These are phyloP conservation scores for Dissophora globulifera DNA, from an alignment of 192 early-diverging fungal species.

Conservation along the genomic window DNA sequence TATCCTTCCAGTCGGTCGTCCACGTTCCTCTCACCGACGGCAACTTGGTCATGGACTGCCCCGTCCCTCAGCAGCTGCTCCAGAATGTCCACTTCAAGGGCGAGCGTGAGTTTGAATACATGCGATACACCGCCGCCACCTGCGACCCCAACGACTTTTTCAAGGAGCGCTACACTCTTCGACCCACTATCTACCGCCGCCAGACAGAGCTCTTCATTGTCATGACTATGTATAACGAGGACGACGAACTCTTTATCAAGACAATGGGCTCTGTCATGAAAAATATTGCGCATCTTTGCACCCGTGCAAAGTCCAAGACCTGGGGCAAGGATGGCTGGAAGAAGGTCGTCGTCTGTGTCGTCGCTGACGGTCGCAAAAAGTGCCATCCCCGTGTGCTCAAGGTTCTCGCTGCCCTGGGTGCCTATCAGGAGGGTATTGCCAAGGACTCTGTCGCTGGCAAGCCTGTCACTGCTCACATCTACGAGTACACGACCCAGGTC, in stretches of 20 bases:
- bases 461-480: slow-evolving; percentile 84
- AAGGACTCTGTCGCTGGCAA: slow-evolving; percentile 74
- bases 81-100: slow-evolving; percentile 62
- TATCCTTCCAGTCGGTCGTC: slow-evolving; percentile 24
- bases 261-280: slow-evolving; percentile 90
- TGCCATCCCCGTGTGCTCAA: slow-evolving; percentile 81
- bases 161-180: slow-evolving; percentile 66
- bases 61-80: slow-evolving; percentile 70
- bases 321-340: slow-evolving; percentile 92
- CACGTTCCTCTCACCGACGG: slow-evolving; percentile 70
- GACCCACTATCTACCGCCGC: slow-evolving; percentile 63
- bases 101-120: slow-evolving; percentile 75
- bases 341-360: slow-evolving; percentile 93
- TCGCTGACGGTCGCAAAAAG: slow-evolving; percentile 89
- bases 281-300: slow-evolving; percentile 93
- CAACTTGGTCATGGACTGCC: slow-evolving; percentile 77
- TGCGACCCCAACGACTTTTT: slow-evolving; percentile 75
- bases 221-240: slow-evolving; percentile 77
- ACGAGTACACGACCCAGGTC: slow-evolving; percentile 91
- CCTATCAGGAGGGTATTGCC: slow-evolving; percentile 77
- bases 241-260: slow-evolving; percentile 89
- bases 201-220: slow-evolving; percentile 77
- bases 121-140: slow-evolving; percentile 81
- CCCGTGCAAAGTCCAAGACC: slow-evolving; percentile 73
- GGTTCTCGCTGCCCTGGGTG: slow-evolving; percentile 85